Evolutionary conservation across 768 basidiomycete genomes (phyloP).

Genomic region (Psilocybe cubensis): DNA sequence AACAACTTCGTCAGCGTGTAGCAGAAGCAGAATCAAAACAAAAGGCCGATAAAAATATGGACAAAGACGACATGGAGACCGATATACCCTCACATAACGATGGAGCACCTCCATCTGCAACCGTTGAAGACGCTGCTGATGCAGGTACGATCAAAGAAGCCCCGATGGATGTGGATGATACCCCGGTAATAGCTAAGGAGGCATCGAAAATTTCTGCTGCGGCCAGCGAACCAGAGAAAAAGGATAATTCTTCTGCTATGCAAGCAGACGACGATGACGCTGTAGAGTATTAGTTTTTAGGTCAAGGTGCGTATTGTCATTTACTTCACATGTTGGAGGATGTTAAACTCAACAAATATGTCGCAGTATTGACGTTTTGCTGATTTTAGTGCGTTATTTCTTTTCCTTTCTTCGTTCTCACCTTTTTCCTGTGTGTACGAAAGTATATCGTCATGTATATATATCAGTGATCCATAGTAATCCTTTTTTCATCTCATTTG

Average conservation of each 20-base stretch:
- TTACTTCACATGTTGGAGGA: neutral
- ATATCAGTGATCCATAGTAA: conserved; percentile 1
- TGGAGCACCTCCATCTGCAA: conserved; percentile 17
- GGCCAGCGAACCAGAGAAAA: conserved; percentile 44
- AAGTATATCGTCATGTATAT: conserved; percentile 3
- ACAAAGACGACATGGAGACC: conserved; percentile 42
- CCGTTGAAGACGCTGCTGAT: conserved; percentile 19
- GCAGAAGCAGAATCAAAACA: conserved; percentile 65
- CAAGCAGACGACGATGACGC: conserved; percentile 81
- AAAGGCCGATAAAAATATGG: conserved; percentile 35
- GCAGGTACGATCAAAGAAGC: conserved; percentile 22
- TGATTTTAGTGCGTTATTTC: conserved; percentile 27
- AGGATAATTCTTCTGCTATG: conserved; percentile 55
- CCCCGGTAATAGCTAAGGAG: conserved; percentile 30
- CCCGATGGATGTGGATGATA: conserved; percentile 45
- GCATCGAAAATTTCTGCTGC: conserved; percentile 36
- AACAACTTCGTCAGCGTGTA: conserved; percentile 62
- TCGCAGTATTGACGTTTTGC: conserved; percentile 14
- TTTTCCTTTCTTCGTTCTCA: conserved; percentile 23
- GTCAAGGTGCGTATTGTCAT: conserved; percentile 23
- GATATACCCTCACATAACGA: conserved; percentile 23
- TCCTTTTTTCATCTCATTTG: neutral
- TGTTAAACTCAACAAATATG: conserved; percentile 5
- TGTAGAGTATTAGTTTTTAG: conserved; percentile 67
- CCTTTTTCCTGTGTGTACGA: conserved; percentile 14